A percentile compares a stretch with the other conserved stretches of the same genome.
phyloP scores from a whole-genome alignment of 73 alveolate species.

The Paramecium bursaria region DNA sequence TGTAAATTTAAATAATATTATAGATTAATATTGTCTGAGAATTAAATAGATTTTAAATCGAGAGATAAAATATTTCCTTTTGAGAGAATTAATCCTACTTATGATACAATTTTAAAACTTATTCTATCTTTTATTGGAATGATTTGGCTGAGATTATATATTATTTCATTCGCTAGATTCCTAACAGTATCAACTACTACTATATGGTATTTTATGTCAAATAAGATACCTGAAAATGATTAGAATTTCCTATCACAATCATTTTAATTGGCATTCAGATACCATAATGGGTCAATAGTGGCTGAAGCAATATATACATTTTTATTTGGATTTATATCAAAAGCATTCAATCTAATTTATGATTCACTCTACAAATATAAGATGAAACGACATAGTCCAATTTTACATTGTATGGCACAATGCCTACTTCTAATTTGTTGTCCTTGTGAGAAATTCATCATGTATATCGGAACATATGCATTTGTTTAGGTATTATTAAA shows the following conservation, averaged over 20 bases:
- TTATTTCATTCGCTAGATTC: slow-evolving; percentile 29
- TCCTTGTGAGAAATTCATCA: slow-evolving; percentile 52
- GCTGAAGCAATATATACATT: slow-evolving; percentile 56
- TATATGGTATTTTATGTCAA: slow-evolving; percentile 28
- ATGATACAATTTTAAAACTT: slow-evolving; percentile 14
- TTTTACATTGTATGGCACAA: slow-evolving; percentile 25
- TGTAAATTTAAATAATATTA: background rate
- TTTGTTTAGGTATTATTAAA: background rate
- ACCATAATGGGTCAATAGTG: slow-evolving; percentile 46
- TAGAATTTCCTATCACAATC: background rate
- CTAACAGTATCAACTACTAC: slow-evolving; percentile 33
- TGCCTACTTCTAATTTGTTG: slow-evolving; percentile 19
- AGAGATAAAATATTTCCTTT: slow-evolving; percentile 3
- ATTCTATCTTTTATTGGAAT: slow-evolving; percentile 15
- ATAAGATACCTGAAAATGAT: background rate
- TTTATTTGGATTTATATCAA: slow-evolving; percentile 17
- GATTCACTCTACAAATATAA: slow-evolving; percentile 4
- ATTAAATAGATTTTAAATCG: background rate
- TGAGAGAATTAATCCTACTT: background rate
- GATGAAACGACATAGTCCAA: slow-evolving; percentile 7
- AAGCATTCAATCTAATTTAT: slow-evolving; percentile 26
- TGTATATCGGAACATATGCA: slow-evolving; percentile 53
- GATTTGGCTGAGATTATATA: slow-evolving; percentile 26
- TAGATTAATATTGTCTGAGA: slow-evolving; percentile 9
- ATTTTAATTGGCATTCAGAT: slow-evolving; percentile 28